phyloP scores from a whole-genome alignment of 2,329 filamentous ascomycete species.

The Dactylellina sp. region DNA sequence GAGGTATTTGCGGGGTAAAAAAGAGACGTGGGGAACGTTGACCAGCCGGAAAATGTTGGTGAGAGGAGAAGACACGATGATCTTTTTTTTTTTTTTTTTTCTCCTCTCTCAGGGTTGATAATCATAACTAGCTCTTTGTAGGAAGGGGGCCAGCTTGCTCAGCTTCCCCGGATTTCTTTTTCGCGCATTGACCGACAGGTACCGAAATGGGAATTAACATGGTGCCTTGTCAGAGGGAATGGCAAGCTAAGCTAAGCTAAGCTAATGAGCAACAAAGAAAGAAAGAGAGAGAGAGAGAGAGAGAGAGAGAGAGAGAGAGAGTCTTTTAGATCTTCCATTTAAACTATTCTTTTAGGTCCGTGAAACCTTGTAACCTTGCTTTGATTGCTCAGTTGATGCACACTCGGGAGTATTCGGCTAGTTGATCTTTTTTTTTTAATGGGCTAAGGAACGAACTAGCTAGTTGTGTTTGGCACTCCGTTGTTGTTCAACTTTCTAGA shows the following conservation, averaged over 20 bases:
- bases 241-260: constrained; percentile 7
- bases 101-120: constrained; percentile 10
- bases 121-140: no score
- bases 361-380: no score
- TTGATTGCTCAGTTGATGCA: constrained; percentile 22
- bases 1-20: constrained; percentile 48
- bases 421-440: no score
- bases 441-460: background rate
- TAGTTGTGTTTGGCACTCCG: background rate
- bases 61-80: background rate
- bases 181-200: constrained; percentile 29
- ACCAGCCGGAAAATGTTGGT: constrained; percentile 5
- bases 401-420: no score
- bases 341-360: no score
- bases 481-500: constrained; percentile 11
- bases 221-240: background rate
- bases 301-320: no score
- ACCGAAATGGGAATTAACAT: constrained; percentile 17
- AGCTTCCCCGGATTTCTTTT: constrained; percentile 26
- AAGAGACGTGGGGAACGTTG: background rate
- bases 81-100: background rate
- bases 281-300: no score
- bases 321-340: no score
- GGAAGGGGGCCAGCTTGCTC: background rate
- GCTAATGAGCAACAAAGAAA: no score